Base-by-base conservation (phyloP, 495 filamentous ascomycete genomes). In the Neurospora africana region DNA sequence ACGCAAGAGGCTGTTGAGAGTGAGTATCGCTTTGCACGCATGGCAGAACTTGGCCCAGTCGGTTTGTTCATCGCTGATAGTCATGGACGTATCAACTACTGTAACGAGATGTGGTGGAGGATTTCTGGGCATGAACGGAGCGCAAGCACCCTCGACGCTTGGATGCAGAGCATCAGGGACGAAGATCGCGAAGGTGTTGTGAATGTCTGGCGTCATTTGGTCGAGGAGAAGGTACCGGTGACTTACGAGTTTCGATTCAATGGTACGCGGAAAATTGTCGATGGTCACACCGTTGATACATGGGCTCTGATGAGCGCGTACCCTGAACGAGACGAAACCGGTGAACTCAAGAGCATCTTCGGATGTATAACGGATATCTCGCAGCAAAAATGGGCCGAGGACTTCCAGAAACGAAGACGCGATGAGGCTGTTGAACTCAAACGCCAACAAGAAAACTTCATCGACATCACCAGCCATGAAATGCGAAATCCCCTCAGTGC, bases 401-500 rank as follows among this genome's bases (percentile, higher is more conserved):
- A 86, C 70, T 84, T 90, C 39, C 89, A 91, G 76, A 90, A 85
- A 75, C 83, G 84, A 47, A 84, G 87, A 72, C 82, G 87, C 38
- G 83, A 87, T 74, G 89, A 89, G 76, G 91, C 88, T 6, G 85
- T 91, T 68, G 88, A 89, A 72, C 84, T 87, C 53, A 91, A 92
- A 77, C 82, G 87, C 41, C 88, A 91, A 72, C 89, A 91, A 74
- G 90, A 95, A 76, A 93, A 93, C 72, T 96, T 95, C 79, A 94
- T 95, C 76, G 92, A 95, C 78, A 95, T 93, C 74, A 94, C 91
- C 8, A 93, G 90, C 73, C 93, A 97, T 75, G 93, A 97, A 76
- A 92, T 95, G 84, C 87, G 92, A 10, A 97, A 95, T 73, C 93
- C 93, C 2, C 83, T 95, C 10, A 91, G 88, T 61, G 92, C 92